Percentiles rank a stretch among this genome's conserved stretches.
Conservation (phyloP, 2,329 filamentous ascomycete genomes). For the Aspergillus sp. region DNA sequence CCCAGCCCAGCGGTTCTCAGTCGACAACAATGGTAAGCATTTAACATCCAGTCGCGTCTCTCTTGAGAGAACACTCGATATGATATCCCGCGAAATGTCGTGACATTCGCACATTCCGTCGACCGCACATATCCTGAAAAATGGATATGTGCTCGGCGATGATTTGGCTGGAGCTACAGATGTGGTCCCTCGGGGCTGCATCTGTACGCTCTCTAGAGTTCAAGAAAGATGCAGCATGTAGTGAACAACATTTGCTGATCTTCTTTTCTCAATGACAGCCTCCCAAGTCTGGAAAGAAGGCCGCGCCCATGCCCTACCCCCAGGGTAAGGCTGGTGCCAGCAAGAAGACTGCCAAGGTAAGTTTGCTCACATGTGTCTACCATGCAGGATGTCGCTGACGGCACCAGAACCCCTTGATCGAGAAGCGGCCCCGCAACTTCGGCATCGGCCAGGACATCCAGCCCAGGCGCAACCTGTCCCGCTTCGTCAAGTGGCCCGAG, state of each 20-base stretch:
- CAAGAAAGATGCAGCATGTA: slow-evolving; percentile 66
- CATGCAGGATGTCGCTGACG: slow-evolving; percentile 9
- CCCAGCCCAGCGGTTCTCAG: slow-evolving; percentile 43
- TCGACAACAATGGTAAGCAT: slow-evolving; percentile 56
- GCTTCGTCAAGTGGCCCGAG: slow-evolving; percentile 99
- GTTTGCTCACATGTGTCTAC: slow-evolving; percentile 31
- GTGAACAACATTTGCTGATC: slow-evolving; percentile 75
- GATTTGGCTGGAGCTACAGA: slow-evolving; percentile 47
- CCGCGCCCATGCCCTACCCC: slow-evolving; percentile 92
- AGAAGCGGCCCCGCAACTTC: slow-evolving; percentile 96
- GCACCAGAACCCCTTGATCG: slow-evolving; percentile 89
- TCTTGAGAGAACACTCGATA: slow-evolving; percentile 27
- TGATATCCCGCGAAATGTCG: slow-evolving; percentile 31
- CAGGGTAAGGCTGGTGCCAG: slow-evolving; percentile 73
- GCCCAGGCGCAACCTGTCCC: slow-evolving; percentile 86
- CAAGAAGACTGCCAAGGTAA: slow-evolving; percentile 96
- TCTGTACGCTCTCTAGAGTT: slow-evolving; percentile 74
- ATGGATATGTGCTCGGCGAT: slow-evolving; percentile 29
- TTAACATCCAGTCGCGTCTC: slow-evolving; percentile 34
- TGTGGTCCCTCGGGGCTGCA: slow-evolving; percentile 43
- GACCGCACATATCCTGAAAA: slow-evolving; percentile 20
- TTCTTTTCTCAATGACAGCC: slow-evolving; percentile 99
- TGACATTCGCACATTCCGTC: slow-evolving; percentile 29
- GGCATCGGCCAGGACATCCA: slow-evolving; percentile 99
- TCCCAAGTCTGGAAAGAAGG: slow-evolving; percentile 96